Percentiles rank a stretch among this genome's conserved stretches.
These are phyloP conservation scores for Cystobasidiopsis lactophilus DNA, from an alignment of 768 basidiomycete species.

Conservation along the genomic window DNA sequence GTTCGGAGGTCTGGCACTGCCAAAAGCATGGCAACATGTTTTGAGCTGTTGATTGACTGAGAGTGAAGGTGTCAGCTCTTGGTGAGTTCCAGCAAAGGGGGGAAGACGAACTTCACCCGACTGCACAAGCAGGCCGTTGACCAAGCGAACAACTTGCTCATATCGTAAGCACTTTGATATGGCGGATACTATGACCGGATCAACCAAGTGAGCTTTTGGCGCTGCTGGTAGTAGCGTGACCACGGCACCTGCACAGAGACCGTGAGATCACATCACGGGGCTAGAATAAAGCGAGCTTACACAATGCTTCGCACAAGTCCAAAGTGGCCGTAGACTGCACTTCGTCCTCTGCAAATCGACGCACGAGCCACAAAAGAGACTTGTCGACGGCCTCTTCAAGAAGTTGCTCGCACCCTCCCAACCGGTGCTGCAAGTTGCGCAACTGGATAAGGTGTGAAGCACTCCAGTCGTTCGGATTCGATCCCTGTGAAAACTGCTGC, in stretches of 20 bases:
- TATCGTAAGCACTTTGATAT: conserved; percentile 44
- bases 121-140: neutral
- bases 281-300: conserved; percentile 3
- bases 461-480: neutral
- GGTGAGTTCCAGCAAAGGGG: too few relatives aligned
- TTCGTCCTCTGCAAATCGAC: conserved; percentile 28
- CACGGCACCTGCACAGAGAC: neutral
- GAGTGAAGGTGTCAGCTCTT: neutral
- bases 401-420: neutral
- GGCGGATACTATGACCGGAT: conserved; percentile 44
- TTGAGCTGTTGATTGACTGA: neutral
- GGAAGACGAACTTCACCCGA: neutral
- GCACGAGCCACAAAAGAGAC: conserved; percentile 36
- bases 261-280: neutral
- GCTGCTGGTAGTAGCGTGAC: conserved; percentile 11
- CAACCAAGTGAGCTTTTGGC: conserved; percentile 40
- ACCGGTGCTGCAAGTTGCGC: neutral
- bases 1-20: neutral
- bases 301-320: conserved; percentile 7
- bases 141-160: neutral
- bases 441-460: neutral
- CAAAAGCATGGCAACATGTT: neutral
- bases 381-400: conserved; percentile 24
- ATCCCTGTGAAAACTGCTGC: neutral
- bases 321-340: conserved; percentile 7